Evolutionary conservation across 1,284 basidiomycete species (phyloP), one percentile per base, ranked within the genome.

Genomic region (Ceratobasidium sp.): DNA sequence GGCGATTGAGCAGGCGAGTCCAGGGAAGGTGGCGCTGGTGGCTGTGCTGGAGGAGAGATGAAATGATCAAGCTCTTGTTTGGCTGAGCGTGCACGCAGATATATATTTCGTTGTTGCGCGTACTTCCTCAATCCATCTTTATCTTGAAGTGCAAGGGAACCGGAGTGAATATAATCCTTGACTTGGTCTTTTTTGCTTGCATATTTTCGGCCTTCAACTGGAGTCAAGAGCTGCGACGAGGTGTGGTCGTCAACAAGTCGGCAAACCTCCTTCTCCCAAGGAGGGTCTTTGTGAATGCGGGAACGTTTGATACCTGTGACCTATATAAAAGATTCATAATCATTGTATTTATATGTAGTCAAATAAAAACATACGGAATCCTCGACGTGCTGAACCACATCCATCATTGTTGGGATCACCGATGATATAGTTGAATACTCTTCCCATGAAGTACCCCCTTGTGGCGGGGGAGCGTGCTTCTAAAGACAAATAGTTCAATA

Each of bases 201-300:
- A 18, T 16, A 8, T 11, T 57, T 35, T 57, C 54, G 18, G 18
- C 54, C 54, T 13, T 26, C 28, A 11, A 38, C 30, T 18, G 54
- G 54, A 7, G 35, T 2, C 32, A 38, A 18, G 5, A 18, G n/a
- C 30, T 38, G 8, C n/a, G 54, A 32, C 3, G 14, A 1, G 4
- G 35, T 14, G n/a, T 61, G 58, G 38, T 43, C 58, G 9, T 26
- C n/a, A 18, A 61, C 26, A 11, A 61, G 41, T 3, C 13, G 2
- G 1, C 43, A 8, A 26, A 61, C 21, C 2, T 61, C 58, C 21
- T 44, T 44, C 41, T 61, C 43, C 38, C 58, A 46, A 4, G 18
- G 14, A 1, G 58, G 58, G 26, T 61, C 43, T n/a, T 61, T 61
- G 18, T 61, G 58, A 44, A 61, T 43, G 21, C 18, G 58, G 6